Base-by-base conservation (phyloP, 2,329 filamentous ascomycete genomes). In the Cladosporium velox region DNA sequence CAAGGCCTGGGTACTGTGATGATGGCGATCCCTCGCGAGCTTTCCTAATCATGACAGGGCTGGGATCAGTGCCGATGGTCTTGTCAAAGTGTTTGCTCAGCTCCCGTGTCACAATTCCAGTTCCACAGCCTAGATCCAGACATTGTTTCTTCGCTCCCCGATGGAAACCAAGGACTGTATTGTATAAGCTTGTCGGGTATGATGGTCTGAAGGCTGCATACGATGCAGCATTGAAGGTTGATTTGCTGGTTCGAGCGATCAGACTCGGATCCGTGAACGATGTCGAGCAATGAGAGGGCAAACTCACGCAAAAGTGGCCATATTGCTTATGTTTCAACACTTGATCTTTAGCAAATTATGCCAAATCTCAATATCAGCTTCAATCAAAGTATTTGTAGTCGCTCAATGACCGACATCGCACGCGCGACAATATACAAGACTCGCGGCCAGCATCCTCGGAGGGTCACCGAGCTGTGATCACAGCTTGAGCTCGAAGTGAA, bases 111-210 rank as follows among this genome's bases (percentile, higher is more conserved):
- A 88, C 82, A 60, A 86, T 78, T 26, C 87, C 88, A 67, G 88
- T 87, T 3, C 88, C 88, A 70, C 85, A 87, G 59, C 88, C 88
- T n/a, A 90, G 78, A 72, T 90, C 88, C 10, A 90, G 74, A 62
- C 77, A 77, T 24, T 77, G 72, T 2, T 72, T 73, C 11, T 73
- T 67, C 71, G 78, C 72, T 4, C 77, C 77, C 28, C 79, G 77
- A 74, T 89, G 86, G 74, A 85, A 88, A 26, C 74, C 72, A 14
- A 89, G 79, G 11, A 89, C 76, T 21, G 78, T 82, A 61, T 80
- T 79, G 76, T 84, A 88, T 34, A 90, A 78, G 24, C 77, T 78
- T 10, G 80, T 73, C 7, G 87, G 86, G 73, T 89, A 90, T 30
- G 79, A 79, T 18, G 87, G 87, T 18, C 87, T 83, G 73, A 87